Base-by-base conservation (phyloP, 1,139 yeast genomes). In the Entelexis paramagnoliae region DNA sequence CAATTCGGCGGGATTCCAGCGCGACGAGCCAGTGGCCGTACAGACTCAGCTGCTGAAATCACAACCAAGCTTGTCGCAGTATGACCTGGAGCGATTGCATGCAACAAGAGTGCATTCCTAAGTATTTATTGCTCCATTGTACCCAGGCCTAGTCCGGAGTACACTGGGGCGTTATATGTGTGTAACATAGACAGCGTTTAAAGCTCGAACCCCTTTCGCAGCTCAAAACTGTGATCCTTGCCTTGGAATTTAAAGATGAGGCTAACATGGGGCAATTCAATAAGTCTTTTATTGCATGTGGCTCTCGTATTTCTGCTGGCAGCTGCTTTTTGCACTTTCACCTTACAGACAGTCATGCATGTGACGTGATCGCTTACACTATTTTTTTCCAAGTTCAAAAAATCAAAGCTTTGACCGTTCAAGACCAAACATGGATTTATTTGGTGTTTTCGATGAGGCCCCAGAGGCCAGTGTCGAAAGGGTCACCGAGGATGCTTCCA, bases 361-460 rank as follows among this genome's bases (percentile, higher is more conserved):
- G 39, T 44, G 47, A 35, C 40, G 20, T n/a, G 42, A 11, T 14
- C 32, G 48, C 40, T 36, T 45, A 45, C 40, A 28, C 34, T 33
- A 45, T 36, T 35, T 36, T 35, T 35, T 28, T 28, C 24, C 16
- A 33, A 22, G 24, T 28, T 29, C 9, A n/a, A 22, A 44, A 44
- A 44, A 24, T 33, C 30, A 14, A n/a, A 43, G 20, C 24, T 22
- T 20, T 16, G 28, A 20, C 26, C 6, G 19, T 8, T 3, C 30
- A 30, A 19, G 4, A 13, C 19, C 30, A 14, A 30, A 19, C 20
- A 58, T 58, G 60, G 65, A 62, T 51, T 43, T 62, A 51, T 62
- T 62, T 48, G 52, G 57, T 16, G 65, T 62, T 16, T 62, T 62
- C 46, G 55, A 55, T 32, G 65, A 62, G 51, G 53, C 59, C 10